These are phyloP conservation scores for Halenospora varia DNA, from an alignment of 495 filamentous ascomycete genomes.

Conservation along the genomic window DNA sequence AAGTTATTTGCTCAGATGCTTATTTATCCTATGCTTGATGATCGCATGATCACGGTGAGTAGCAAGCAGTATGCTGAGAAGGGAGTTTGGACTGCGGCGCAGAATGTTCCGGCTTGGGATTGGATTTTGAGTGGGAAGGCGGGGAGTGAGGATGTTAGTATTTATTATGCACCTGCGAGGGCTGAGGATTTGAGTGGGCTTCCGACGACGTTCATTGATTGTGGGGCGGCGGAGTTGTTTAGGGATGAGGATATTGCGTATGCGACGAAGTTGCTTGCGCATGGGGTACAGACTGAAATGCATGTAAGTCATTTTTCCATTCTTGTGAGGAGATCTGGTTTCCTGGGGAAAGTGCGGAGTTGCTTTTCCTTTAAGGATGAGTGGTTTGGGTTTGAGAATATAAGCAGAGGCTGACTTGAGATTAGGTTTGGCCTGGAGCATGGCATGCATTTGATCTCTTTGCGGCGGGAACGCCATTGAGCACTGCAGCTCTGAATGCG, in stretches of 20 bases:
- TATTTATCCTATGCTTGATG: slow-evolving; percentile 34
- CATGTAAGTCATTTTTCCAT: slow-evolving; percentile 24
- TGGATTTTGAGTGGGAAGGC: background rate
- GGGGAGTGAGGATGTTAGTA: background rate
- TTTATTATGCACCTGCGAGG: slow-evolving; percentile 31
- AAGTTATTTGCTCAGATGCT: slow-evolving; percentile 24
- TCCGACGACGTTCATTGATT: slow-evolving; percentile 35
- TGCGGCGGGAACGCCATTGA: slow-evolving; percentile 2
- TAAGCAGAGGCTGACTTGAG: background rate
- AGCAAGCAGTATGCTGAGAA: background rate
- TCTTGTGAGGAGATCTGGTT: background rate
- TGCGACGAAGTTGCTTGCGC: slow-evolving; percentile 32
- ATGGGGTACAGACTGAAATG: slow-evolving; percentile 40
- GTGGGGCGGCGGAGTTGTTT: slow-evolving; percentile 38
- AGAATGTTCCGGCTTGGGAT: background rate
- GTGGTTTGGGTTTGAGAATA: too few relatives aligned
- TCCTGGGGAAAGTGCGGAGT: too few relatives aligned
- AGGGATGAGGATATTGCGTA: slow-evolving; percentile 39
- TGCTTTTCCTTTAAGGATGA: too few relatives aligned
- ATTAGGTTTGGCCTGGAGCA: slow-evolving; percentile 39
- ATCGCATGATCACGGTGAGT: slow-evolving; percentile 30
- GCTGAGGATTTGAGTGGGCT: slow-evolving; percentile 29
- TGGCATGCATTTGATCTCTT: slow-evolving; percentile 43
- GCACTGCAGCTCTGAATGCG: background rate
- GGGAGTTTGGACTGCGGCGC: background rate